Evolutionary conservation across 768 basidiomycete species (phyloP).

Genomic region (Macrolepiota fuliginosa): DNA sequence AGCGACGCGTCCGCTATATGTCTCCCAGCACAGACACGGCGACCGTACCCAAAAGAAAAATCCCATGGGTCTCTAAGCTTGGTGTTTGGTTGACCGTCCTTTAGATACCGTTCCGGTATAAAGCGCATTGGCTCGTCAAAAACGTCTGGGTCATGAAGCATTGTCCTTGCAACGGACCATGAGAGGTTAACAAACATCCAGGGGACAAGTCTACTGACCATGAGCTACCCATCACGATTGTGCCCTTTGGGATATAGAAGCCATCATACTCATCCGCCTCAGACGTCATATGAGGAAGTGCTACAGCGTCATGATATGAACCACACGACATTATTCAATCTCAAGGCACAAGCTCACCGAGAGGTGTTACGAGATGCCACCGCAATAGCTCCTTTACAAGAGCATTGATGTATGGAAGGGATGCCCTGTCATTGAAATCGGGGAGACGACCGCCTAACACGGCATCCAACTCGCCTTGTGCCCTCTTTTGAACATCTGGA

Average conservation of each 20-base stretch:
- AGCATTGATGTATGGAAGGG: slow-evolving; percentile 32
- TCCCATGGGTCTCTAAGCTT: slow-evolving; percentile 19
- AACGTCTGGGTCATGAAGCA: slow-evolving; percentile 25
- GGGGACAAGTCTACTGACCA: slow-evolving; percentile 17
- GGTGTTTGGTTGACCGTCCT: slow-evolving; percentile 22
- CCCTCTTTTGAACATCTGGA: too few species aligned
- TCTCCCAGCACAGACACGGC: slow-evolving; percentile 23
- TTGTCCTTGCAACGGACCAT: slow-evolving; percentile 21
- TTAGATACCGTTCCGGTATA: too few species aligned
- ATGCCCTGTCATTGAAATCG: too few species aligned
- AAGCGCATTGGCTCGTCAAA: too few species aligned
- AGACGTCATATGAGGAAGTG: neutral
- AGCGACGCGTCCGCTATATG: slow-evolving; percentile 17
- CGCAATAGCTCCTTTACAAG: slow-evolving; percentile 33
- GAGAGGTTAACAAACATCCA: neutral
- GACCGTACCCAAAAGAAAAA: slow-evolving; percentile 27
- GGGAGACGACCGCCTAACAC: too few species aligned
- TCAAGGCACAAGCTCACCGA: slow-evolving; percentile 25
- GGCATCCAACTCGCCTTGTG: too few species aligned
- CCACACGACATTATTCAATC: slow-evolving; percentile 13
- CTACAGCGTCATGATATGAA: neutral
- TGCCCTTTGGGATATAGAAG: too few species aligned
- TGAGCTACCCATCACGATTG: too few species aligned
- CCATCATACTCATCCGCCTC: too few species aligned
- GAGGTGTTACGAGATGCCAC: too few species aligned